phyloP scores from a whole-genome alignment of 2,329 filamentous ascomycete genomes.

The Botrytis elliptica region DNA sequence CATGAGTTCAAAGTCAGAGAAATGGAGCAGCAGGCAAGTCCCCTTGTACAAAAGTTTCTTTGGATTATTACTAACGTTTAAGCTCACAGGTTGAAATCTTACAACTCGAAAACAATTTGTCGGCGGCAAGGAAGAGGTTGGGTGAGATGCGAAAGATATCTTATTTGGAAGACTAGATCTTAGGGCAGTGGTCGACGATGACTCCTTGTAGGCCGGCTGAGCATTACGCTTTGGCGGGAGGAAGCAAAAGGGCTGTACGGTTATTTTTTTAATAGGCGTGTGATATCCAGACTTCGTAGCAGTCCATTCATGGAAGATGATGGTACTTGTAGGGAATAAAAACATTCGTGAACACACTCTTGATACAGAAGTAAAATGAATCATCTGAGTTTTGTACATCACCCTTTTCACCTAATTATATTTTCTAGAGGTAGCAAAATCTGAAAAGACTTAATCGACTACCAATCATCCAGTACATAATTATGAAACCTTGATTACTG shows the following conservation, averaged over 20 bases:
- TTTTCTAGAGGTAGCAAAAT: not conserved
- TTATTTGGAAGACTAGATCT: conserved; percentile 36
- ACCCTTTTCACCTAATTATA: not conserved
- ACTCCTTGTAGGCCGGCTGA: not conserved
- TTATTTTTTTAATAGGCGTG: conserved; percentile 7
- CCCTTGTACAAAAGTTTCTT: not conserved
- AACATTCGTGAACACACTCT: not conserved
- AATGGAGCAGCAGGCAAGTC: conserved; percentile 96
- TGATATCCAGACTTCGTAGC: conserved; percentile 10
- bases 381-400: not conserved
- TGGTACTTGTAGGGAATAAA: not conserved
- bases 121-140: conserved; percentile 74
- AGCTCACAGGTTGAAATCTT: conserved; percentile 82
- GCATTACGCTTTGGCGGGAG: not conserved
- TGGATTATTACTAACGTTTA: conserved; percentile 21
- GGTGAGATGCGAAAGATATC: conserved; percentile 79
- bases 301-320: not conserved
- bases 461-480: not conserved
- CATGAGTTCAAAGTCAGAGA: conserved; percentile 98
- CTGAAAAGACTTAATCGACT: not conserved
- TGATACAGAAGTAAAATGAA: not conserved
- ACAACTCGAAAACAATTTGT: conserved; percentile 85
- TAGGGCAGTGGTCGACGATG: not conserved
- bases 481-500: not conserved
- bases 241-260: not conserved